A percentile compares a stretch with the other conserved stretches of the same genome.
Conservation (phyloP, 352 stramenopile genomes). For the Phytophthora litchii region DNA sequence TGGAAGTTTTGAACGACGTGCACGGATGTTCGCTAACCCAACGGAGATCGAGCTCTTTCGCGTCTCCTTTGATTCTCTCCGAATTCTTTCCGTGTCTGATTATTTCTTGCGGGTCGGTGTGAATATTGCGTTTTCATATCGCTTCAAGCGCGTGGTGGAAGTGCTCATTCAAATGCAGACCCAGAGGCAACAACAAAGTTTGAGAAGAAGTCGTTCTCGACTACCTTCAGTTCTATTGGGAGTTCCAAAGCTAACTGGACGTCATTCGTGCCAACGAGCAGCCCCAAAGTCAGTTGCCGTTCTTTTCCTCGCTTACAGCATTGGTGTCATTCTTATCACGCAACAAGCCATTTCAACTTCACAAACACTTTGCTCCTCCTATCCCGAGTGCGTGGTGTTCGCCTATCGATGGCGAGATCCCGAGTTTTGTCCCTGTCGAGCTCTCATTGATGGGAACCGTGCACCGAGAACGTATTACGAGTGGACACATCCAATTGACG, state of each 20-base stretch:
- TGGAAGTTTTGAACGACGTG: conserved; percentile 42
- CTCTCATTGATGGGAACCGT: conserved; percentile 36
- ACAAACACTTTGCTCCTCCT: conserved; percentile 12
- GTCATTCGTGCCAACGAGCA: conserved; percentile 12
- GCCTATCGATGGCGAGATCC: conserved; percentile 29
- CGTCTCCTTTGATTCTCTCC: conserved; percentile 40
- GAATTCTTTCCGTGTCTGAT: conserved; percentile 27
- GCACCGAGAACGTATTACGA: conserved; percentile 41
- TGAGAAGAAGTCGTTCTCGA: neutral
- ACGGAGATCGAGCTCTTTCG: conserved; percentile 36
- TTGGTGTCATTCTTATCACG: conserved; percentile 15
- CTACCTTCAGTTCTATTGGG: conserved; percentile 4
- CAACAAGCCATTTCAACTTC: conserved; percentile 19
- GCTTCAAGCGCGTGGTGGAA: conserved; percentile 45
- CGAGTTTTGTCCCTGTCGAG: conserved; percentile 37
- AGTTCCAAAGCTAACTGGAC: neutral
- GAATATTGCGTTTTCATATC: conserved; percentile 44
- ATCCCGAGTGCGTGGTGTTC: conserved; percentile 41
- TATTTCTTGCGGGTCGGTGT: conserved; percentile 44
- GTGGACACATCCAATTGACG: conserved; percentile 39
- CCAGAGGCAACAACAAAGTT: conserved; percentile 1
- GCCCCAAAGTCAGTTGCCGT: conserved; percentile 28
- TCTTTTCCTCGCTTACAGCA: conserved; percentile 21
- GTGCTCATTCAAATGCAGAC: conserved; percentile 30
- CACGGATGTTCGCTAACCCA: conserved; percentile 35